These are phyloP conservation scores for Lyophyllum decastes DNA, from an alignment of 768 basidiomycete species.

Conservation along the genomic window DNA sequence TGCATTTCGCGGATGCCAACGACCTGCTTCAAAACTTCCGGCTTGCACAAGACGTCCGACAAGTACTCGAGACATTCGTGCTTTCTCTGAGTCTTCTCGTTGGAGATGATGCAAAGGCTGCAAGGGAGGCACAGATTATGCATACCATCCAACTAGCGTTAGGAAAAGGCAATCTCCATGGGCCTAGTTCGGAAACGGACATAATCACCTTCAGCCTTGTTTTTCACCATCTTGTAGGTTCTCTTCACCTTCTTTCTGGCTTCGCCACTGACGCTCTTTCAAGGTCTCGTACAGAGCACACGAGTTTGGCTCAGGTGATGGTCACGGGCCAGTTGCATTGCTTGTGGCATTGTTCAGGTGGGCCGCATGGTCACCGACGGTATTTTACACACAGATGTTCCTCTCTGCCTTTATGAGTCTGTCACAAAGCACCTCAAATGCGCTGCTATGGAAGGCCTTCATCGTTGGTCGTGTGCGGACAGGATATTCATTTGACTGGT, in stretches of 20 bases:
- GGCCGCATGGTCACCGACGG: constrained; percentile 62
- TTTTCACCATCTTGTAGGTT: constrained; percentile 60
- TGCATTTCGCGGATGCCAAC: constrained; percentile 48
- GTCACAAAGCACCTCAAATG: constrained; percentile 43
- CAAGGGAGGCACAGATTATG: constrained; percentile 73
- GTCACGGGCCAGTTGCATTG: constrained; percentile 48
- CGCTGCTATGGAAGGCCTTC: constrained; percentile 68
- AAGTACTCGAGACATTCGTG: constrained; percentile 59
- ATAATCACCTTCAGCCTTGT: constrained; percentile 63
- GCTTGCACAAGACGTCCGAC: constrained; percentile 54
- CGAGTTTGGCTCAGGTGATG: constrained; percentile 65
- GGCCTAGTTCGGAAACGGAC: constrained; percentile 64
- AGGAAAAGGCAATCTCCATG: constrained; percentile 58
- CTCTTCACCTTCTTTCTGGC: not conserved
- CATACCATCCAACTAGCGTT: constrained; percentile 60
- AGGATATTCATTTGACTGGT: not conserved
- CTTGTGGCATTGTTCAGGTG: constrained; percentile 60
- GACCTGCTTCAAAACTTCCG: constrained; percentile 53
- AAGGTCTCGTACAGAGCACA: constrained; percentile 62
- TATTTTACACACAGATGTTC: constrained; percentile 70
- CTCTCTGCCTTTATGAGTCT: constrained; percentile 64
- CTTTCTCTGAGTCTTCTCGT: constrained; percentile 61
- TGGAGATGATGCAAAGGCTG: constrained; percentile 69
- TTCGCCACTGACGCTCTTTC: constrained; percentile 7
- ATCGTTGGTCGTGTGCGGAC: constrained; percentile 66